Percentiles rank a stretch among this genome's conserved stretches.
Conservation (phyloP, 1,284 basidiomycete genomes). For the Volvariella surrecta region DNA sequence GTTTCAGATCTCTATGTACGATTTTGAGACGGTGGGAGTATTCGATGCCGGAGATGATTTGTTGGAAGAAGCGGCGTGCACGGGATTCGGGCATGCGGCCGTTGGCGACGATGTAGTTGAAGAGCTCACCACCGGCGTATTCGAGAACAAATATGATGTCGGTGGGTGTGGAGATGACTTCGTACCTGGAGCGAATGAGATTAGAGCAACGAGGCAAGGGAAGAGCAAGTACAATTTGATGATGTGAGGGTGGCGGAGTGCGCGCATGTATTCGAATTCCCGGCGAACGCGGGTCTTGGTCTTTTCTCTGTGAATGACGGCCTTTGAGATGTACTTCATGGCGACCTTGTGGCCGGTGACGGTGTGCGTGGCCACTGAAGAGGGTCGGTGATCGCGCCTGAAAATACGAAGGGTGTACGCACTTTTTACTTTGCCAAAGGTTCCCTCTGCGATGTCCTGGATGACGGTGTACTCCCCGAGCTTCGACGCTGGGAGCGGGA, state of each 20-base stretch:
- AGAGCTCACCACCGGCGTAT: conserved; percentile 87
- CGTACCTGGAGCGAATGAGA: conserved; percentile 61
- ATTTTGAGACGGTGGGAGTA: conserved; percentile 93
- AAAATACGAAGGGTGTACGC: conserved; percentile 24
- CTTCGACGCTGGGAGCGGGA: conserved; percentile 45
- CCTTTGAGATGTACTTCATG: conserved; percentile 96
- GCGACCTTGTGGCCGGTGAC: conserved; percentile 94
- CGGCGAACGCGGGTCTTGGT: conserved; percentile 89
- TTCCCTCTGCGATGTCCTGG: conserved; percentile 78
- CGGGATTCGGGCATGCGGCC: conserved; percentile 82
- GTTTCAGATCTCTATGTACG: conserved; percentile 93
- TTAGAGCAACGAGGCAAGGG: conserved; percentile 4
- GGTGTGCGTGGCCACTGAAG: conserved; percentile 84
- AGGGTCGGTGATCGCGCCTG: conserved; percentile 9
- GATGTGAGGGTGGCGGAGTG: conserved; percentile 89
- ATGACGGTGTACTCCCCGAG: conserved; percentile 75
- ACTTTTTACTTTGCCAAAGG: conserved; percentile 99
- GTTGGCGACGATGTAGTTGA: conserved; percentile 90
- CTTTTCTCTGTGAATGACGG: conserved; percentile 86
- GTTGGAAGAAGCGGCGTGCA: conserved; percentile 90
- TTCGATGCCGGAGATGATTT: conserved; percentile 92
- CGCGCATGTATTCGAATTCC: conserved; percentile 93
- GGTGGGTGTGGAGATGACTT: conserved; percentile 87
- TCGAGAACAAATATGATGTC: conserved; percentile 97
- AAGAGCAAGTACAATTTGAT: conserved; percentile 71